Evolutionary conservation across 2,329 filamentous ascomycete genomes (phyloP).

Genomic region (Magnaporthiopsis poae): DNA sequence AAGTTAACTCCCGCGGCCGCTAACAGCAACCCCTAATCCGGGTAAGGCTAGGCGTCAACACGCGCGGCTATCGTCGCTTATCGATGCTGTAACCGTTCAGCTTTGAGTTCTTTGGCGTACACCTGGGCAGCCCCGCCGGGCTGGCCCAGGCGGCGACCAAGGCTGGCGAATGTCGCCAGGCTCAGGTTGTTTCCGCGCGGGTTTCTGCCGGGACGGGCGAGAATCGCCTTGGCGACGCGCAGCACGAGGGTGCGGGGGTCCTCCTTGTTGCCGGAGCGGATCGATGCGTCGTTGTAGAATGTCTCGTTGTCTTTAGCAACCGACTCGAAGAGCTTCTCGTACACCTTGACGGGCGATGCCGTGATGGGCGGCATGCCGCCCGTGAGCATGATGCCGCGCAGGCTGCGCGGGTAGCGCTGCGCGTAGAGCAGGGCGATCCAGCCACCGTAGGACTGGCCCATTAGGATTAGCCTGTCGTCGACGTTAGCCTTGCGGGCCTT

Average conservation of each 20-base stretch:
- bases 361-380: slow-evolving; percentile 60
- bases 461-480: slow-evolving; percentile 25
- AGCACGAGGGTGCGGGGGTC: slow-evolving; percentile 42
- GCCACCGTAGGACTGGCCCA: slow-evolving; percentile 66
- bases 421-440: slow-evolving; percentile 64
- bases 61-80: no score
- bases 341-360: slow-evolving; percentile 50
- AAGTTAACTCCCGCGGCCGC: no score
- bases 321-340: slow-evolving; percentile 46
- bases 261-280: slow-evolving; percentile 40
- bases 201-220: slow-evolving; percentile 4
- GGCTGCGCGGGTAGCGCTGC: slow-evolving; percentile 51
- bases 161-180: slow-evolving; percentile 12
- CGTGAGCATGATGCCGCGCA: slow-evolving; percentile 54
- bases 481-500: background rate
- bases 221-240: slow-evolving; percentile 3
- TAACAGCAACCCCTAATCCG: no score
- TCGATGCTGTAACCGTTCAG: no score
- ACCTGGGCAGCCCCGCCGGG: slow-evolving; percentile 9
- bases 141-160: slow-evolving; percentile 15
- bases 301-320: slow-evolving; percentile 49
- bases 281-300: slow-evolving; percentile 39
- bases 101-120: no score
- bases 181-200: slow-evolving; percentile 6
- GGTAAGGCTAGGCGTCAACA: no score